Conservation (phyloP, 495 filamentous ascomycete species). For the Aspergillus conjunctus region DNA sequence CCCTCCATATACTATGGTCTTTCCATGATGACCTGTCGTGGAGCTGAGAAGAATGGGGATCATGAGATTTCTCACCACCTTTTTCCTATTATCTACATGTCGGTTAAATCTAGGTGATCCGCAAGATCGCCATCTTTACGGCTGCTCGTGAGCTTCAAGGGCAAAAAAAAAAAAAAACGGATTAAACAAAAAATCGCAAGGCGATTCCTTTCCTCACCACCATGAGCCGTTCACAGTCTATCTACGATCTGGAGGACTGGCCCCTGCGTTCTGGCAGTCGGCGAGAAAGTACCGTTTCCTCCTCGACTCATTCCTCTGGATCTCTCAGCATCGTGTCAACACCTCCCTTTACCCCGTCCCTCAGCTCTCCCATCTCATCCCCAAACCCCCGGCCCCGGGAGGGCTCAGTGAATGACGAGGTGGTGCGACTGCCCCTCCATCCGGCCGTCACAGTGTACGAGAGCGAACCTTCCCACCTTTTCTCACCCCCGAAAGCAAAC, state of each 20-base stretch:
- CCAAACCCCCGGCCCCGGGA: slow-evolving; percentile 39
- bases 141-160: slow-evolving; percentile 12
- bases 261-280: slow-evolving; percentile 32
- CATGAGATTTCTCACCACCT: slow-evolving; percentile 7
- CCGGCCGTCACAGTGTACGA: slow-evolving; percentile 47
- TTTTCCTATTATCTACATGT: slow-evolving; percentile 13
- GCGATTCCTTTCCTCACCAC: slow-evolving; percentile 1
- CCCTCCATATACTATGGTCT: slow-evolving; percentile 13
- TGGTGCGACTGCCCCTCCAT: slow-evolving; percentile 39
- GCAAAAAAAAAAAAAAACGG: no score
- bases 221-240: slow-evolving; percentile 33
- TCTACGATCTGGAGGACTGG: slow-evolving; percentile 41
- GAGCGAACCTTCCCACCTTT: neutral
- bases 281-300: slow-evolving; percentile 42
- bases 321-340: slow-evolving; percentile 40
- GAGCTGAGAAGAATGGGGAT: slow-evolving; percentile 11
- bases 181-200: neutral
- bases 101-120: slow-evolving; percentile 28
- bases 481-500: neutral
- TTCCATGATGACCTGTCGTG: slow-evolving; percentile 7
- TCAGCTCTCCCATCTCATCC: slow-evolving; percentile 36
- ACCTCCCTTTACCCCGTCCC: slow-evolving; percentile 21
- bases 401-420: slow-evolving; percentile 39
- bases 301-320: slow-evolving; percentile 44
- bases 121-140: slow-evolving; percentile 23